These are phyloP conservation scores for Suillus alpinus DNA, from an alignment of 768 basidiomycete genomes.

Conservation along the genomic window DNA sequence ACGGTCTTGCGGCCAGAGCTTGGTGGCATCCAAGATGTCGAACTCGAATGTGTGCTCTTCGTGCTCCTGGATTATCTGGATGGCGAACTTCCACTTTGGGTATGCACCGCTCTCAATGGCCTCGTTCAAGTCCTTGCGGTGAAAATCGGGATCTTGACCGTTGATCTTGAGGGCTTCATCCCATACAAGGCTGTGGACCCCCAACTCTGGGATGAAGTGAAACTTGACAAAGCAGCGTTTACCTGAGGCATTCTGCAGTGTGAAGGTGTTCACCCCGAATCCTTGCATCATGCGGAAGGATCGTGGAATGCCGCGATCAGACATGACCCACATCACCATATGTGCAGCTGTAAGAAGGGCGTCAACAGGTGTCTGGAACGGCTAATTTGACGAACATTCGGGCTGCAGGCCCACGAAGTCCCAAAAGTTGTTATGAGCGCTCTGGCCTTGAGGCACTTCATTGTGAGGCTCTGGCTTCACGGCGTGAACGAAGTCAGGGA, in stretches of 20 bases:
- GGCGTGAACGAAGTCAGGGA: constrained; percentile 83
- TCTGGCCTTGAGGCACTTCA: constrained; percentile 69
- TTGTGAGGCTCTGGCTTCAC: constrained; percentile 85
- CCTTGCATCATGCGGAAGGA: constrained; percentile 90
- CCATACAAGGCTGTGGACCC: constrained; percentile 83
- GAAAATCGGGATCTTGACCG: constrained; percentile 90
- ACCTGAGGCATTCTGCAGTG: constrained; percentile 63
- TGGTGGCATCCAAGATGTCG: constrained; percentile 85
- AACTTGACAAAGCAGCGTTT: constrained; percentile 86
- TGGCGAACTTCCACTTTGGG: constrained; percentile 78
- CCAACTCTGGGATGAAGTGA: constrained; percentile 78
- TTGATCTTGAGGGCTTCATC: constrained; percentile 83
- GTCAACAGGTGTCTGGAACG: neutral
- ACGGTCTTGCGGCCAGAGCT: constrained; percentile 80
- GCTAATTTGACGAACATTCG: constrained; percentile 41
- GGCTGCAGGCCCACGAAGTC: constrained; percentile 74
- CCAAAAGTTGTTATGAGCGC: constrained; percentile 85
- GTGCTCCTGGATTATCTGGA: constrained; percentile 60
- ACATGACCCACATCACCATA: constrained; percentile 84
- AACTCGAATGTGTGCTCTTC: constrained; percentile 83
- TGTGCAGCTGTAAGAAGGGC: constrained; percentile 48
- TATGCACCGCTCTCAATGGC: constrained; percentile 71
- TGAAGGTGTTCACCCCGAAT: constrained; percentile 84
- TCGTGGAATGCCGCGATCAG: constrained; percentile 81
- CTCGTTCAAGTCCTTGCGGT: constrained; percentile 82